Conservation (phyloP, 257 asterid species). For the Verbascum thapsus region DNA sequence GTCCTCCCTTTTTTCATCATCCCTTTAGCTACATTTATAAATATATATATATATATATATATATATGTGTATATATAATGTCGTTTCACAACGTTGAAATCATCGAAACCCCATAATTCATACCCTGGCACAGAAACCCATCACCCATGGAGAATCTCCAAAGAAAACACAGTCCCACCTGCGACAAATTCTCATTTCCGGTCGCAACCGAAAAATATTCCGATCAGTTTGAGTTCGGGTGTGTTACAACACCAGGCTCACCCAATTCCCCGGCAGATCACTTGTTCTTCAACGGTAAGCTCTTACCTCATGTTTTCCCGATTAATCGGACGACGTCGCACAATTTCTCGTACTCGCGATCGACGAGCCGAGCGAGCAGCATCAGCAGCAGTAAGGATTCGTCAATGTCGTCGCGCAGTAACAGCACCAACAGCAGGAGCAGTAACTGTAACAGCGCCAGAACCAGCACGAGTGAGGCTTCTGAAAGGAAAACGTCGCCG, state of each 20-base stretch:
- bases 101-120: background rate
- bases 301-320: constrained; percentile 74
- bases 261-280: constrained; percentile 80
- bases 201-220: constrained; percentile 23
- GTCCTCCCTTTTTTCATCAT: constrained; percentile 29
- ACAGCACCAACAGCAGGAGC: constrained; percentile 69
- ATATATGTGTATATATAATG: too few species aligned
- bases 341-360: constrained; percentile 46
- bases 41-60: too few species aligned
- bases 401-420: constrained; percentile 67
- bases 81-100: background rate
- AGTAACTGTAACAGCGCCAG: constrained; percentile 70
- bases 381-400: constrained; percentile 65
- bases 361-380: constrained; percentile 69
- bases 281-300: constrained; percentile 66
- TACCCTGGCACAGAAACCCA: background rate
- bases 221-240: constrained; percentile 52
- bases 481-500: constrained; percentile 26
- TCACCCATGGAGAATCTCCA: constrained; percentile 54
- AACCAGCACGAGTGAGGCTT: constrained; percentile 58
- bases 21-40: constrained; percentile 24
- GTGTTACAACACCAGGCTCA: constrained; percentile 37
- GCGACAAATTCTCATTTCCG: constrained; percentile 60
- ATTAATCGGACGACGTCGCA: constrained; percentile 26
- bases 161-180: constrained; percentile 33